Evolutionary conservation across 148 eudicot genomes (phyloP).

Genomic region (Camellia granthamiana): DNA sequence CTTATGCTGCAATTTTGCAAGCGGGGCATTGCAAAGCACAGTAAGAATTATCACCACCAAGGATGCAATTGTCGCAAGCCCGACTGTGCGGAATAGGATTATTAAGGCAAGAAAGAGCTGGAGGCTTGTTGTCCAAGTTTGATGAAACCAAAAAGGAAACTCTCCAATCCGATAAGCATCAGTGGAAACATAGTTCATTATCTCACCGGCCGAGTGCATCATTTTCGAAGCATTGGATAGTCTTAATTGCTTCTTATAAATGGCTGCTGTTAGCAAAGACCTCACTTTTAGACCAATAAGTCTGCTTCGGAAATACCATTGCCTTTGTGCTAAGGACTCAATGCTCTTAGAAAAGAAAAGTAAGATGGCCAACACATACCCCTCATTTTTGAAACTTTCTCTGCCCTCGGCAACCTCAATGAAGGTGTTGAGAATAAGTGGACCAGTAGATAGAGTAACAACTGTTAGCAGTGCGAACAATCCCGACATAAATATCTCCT

Average conservation of each 20-base stretch:
- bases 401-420: slow-evolving; percentile 79
- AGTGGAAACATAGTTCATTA: slow-evolving; percentile 77
- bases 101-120: slow-evolving; percentile 69
- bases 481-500: slow-evolving; percentile 67
- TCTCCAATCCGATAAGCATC: slow-evolving; percentile 90
- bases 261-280: slow-evolving; percentile 72
- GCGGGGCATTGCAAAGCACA: slow-evolving; percentile 66
- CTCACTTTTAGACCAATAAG: slow-evolving; percentile 70
- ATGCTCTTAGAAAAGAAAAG: slow-evolving; percentile 59
- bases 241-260: slow-evolving; percentile 70
- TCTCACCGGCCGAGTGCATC: slow-evolving; percentile 74
- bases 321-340: slow-evolving; percentile 76
- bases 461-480: slow-evolving; percentile 70
- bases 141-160: slow-evolving; percentile 85
- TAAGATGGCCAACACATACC: slow-evolving; percentile 53
- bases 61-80: slow-evolving; percentile 66
- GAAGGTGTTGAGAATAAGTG: slow-evolving; percentile 77
- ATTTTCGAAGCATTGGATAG: slow-evolving; percentile 68
- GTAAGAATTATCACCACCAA: slow-evolving; percentile 55
- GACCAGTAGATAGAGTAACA: slow-evolving; percentile 69
- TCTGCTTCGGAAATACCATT: slow-evolving; percentile 67
- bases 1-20: slow-evolving; percentile 64
- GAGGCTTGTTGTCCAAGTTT: slow-evolving; percentile 68
- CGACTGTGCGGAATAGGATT: slow-evolving; percentile 57
- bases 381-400: slow-evolving; percentile 57